Conservation (phyloP, 352 stramenopile species). For the Phytophthora macrochlamydospora region DNA sequence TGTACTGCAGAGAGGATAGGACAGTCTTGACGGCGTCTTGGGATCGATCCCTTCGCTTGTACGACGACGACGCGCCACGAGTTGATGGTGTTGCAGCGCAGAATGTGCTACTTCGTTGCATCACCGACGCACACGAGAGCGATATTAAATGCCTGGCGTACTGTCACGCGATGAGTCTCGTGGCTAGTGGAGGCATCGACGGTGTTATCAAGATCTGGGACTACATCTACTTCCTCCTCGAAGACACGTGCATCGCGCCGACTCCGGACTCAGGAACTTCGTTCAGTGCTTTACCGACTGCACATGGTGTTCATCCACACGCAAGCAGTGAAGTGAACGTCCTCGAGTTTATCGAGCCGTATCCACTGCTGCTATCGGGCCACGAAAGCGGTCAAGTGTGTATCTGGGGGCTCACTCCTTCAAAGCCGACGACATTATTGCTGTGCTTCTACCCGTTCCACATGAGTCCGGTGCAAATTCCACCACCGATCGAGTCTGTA, state of each 20-base stretch:
- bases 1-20: conserved; percentile 81
- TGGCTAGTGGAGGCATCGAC: conserved; percentile 66
- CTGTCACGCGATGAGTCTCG: conserved; percentile 68
- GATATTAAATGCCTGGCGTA: conserved; percentile 85
- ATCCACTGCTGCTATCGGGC: conserved; percentile 67
- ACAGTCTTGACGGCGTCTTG: conserved; percentile 77
- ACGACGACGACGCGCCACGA: conserved; percentile 61
- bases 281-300: conserved; percentile 13
- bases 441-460: conserved; percentile 48
- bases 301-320: conserved; percentile 4
- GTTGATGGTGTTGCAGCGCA: conserved; percentile 25
- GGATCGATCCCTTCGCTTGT: conserved; percentile 75
- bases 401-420: conserved; percentile 60
- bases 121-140: conserved; percentile 71
- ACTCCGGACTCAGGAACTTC: conserved; percentile 11
- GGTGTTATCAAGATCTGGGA: conserved; percentile 85
- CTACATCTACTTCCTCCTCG: conserved; percentile 84
- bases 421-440: conserved; percentile 46
- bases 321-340: conserved; percentile 56
- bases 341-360: conserved; percentile 77
- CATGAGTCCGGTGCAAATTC: conserved; percentile 21
- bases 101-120: conserved; percentile 68
- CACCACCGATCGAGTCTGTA: neutral
- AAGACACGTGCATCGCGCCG: conserved; percentile 50
- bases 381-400: conserved; percentile 76